Base-by-base conservation (phyloP, 1,284 basidiomycete genomes). In the Fomitopsis betulina region DNA sequence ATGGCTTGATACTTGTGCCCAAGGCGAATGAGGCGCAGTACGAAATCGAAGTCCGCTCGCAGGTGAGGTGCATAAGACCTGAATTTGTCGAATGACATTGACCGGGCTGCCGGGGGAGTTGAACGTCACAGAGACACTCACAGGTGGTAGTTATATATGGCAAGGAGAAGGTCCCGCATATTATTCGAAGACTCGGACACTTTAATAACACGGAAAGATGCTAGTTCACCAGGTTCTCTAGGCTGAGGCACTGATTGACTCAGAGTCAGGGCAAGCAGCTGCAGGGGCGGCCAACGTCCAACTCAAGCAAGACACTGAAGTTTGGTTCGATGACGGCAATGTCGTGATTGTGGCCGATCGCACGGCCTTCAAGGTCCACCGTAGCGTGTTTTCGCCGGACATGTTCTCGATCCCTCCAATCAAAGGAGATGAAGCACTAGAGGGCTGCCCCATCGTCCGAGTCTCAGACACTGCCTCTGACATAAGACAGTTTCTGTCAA, bases 161-260 rank as follows among this genome's bases (percentile, higher is more conserved):
- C 86, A n/a, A 76, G 78, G 54, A 91, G 74, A 47, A 91, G 73
- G 64, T 85, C 83, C 32, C 78, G 78, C 9, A 89, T 78, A 65
- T 91, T 88, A 53, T 83, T 81, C 8, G 87, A 78, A 17, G 76
- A 67, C 62, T 91, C 89, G 61, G 89, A 78, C 15, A 91, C 73
- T 57, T 76, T 72, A 19, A 91, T 77, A 38, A 86, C 75, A 0
- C 81, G 82, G 55, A 79, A 83, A 0, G 73, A 77, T 53, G 75
- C 74, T 49, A 72, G 58, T 12, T 62, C 57, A 13, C 67, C 67
- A 15, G 66, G 61, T 2, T 62, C 56, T 5, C 23, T 55, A 8
- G 58, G 57, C 19, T 56, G 53, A 15, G 58, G 57, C 1, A 57
- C 43, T 8, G 57, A 43, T n/a, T n/a, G 9, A 25, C 19, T 25